Evolutionary conservation across 2,329 filamentous ascomycete genomes (phyloP), one percentile per base, ranked within the genome.

Genomic region (Trichophyton equinum): DNA sequence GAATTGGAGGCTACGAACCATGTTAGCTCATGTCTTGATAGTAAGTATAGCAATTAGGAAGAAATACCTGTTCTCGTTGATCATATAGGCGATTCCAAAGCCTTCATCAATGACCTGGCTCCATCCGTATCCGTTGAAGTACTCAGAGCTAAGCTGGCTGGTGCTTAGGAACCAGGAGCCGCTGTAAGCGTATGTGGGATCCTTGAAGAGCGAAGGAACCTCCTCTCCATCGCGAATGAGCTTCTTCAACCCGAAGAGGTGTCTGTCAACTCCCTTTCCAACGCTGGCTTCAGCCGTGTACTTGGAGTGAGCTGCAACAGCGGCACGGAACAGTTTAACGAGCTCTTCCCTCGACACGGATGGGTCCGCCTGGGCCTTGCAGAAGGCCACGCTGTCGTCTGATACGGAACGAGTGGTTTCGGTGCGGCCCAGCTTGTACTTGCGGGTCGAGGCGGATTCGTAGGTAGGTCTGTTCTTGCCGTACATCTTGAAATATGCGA

Each of bases 81-180:
- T 97, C 94, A 99, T 99, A 74, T 99, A 99, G 44, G 94, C 94
- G 71, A 99, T 95, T 66, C 94, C 94, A 76, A 94, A 99, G 33
- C 94, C 94, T 63, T 87, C 89, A 70, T 97, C 91, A 60, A 97
- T 88, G 59, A 99, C 94, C 79, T 99, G 92, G 72, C 88, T 94
- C 94, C 94, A 99, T 53, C 94, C 94, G 75, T 99, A 99, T 25
- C 95, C 94, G 73, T 99, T 99, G 77, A 97, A 99, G 80, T 89
- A 96, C 79, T 99, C 95, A 38, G 87, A 91, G 76, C 88, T 94
- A 73, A 99, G 79, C 78, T 99, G 95, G 63, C 85, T 90, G 30
- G 86, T 90, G 30, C 87, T 92, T 62, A 99, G 80, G 76, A 85
- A 96, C 94, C 94, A 99, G 13, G 86, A 90, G 70, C 82, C 79